Percentiles rank a stretch among this genome's conserved stretches.
Evolutionary conservation across 106 monocot species (phyloP).

Genomic region (Cymbidium sinense): DNA sequence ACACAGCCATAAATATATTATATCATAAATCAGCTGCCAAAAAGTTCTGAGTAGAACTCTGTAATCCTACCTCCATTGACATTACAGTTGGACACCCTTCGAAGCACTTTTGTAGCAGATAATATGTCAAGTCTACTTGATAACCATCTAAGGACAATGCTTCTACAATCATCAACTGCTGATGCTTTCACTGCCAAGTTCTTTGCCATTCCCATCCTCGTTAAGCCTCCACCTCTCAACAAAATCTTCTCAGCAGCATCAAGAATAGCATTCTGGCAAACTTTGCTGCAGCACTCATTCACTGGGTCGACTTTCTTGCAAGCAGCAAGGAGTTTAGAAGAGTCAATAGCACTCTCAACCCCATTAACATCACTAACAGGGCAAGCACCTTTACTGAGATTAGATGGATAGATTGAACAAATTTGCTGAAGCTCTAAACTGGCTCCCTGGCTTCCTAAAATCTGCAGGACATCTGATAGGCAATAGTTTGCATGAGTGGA

Average conservation of each 20-base stretch:
- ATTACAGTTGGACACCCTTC: constrained; percentile 93
- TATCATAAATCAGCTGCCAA: not conserved
- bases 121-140: constrained; percentile 59
- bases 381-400: constrained; percentile 62
- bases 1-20: not conserved
- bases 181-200: constrained; percentile 20
- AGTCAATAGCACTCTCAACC: constrained; percentile 76
- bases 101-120: constrained; percentile 69
- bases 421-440: constrained; percentile 50
- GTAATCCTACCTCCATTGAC: constrained; percentile 67
- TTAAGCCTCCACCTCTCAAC: constrained; percentile 39
- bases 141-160: constrained; percentile 85
- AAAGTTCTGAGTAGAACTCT: not conserved
- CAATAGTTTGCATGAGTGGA: constrained; percentile 70
- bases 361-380: constrained; percentile 56
- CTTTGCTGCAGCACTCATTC: constrained; percentile 90
- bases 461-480: constrained; percentile 83
- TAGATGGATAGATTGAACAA: constrained; percentile 61
- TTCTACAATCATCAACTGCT: constrained; percentile 63
- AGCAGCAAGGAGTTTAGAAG: constrained; percentile 68
- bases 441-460: constrained; percentile 73
- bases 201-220: constrained; percentile 22
- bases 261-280: constrained; percentile 83
- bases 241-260: constrained; percentile 70
- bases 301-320: constrained; percentile 86